Percentiles rank a stretch among this genome's conserved stretches.
These are phyloP conservation scores for Colletotrichum lindemuthianum DNA, from an alignment of 2,329 filamentous ascomycete species.

Conservation along the genomic window DNA sequence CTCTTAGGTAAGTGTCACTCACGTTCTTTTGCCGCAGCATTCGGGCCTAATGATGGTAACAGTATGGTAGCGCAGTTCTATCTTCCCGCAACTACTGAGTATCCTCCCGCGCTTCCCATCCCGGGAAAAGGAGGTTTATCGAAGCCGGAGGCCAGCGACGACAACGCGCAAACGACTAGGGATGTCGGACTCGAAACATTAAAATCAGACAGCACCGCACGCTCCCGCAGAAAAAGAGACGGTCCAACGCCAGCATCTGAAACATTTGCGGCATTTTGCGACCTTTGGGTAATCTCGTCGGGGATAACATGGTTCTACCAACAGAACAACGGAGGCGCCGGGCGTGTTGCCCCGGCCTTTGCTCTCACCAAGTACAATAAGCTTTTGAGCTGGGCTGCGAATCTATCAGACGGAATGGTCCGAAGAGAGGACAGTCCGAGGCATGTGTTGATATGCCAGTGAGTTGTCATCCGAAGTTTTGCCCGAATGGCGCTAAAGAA, in stretches of 20 bases:
- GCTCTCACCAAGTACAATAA: constrained; percentile 51
- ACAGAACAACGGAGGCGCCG: constrained; percentile 35
- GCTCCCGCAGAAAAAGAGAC: background rate
- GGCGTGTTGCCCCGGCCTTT: constrained; percentile 38
- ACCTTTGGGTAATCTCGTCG: constrained; percentile 50
- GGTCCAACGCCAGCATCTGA: constrained; percentile 18
- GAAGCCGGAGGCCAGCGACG: background rate
- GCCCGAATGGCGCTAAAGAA: background rate
- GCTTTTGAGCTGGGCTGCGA: constrained; percentile 49
- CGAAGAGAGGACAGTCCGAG: constrained; percentile 42
- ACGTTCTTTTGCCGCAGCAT: no score
- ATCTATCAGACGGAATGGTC: constrained; percentile 42
- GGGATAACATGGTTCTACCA: constrained; percentile 44
- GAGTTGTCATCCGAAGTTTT: constrained; percentile 31
- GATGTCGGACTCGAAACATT: background rate
- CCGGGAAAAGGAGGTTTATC: constrained; percentile 3
- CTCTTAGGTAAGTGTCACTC: constrained; percentile 46
- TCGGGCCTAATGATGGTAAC: background rate
- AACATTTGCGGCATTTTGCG: constrained; percentile 46
- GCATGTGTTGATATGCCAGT: constrained; percentile 50
- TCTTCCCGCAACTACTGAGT: constrained; percentile 29
- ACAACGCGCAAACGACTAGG: background rate
- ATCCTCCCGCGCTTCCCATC: constrained; percentile 28
- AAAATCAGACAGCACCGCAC: background rate
- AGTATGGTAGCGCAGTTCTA: constrained; percentile 28